Percentiles rank a stretch among this genome's conserved stretches.
Conservation (phyloP, 805 yeast species). For the Suhomyces sp. region DNA sequence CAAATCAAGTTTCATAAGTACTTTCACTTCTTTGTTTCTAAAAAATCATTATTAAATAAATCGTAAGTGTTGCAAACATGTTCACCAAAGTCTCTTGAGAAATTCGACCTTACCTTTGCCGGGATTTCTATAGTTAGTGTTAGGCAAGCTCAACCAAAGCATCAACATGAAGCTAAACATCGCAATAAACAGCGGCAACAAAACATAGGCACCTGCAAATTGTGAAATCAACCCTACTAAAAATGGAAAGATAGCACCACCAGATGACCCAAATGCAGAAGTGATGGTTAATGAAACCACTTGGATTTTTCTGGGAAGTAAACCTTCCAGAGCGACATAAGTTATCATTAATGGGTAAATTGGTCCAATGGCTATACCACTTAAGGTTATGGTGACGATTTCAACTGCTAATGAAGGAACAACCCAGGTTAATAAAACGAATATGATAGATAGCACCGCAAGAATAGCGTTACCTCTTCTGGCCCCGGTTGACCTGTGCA, state of each 20-base stretch:
- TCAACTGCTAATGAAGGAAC: conserved; percentile 13
- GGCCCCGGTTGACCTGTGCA: conserved; percentile 17
- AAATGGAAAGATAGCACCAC: conserved; percentile 25
- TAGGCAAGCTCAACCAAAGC: conserved; percentile 19
- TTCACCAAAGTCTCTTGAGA: conserved; percentile 1
- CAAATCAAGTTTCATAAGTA: too few species aligned
- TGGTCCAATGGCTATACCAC: conserved; percentile 22
- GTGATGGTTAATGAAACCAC: conserved; percentile 23
- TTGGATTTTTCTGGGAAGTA: conserved; percentile 25
- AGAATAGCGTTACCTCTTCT: conserved; percentile 15
- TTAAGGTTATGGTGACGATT: conserved; percentile 17
- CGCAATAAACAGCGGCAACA: conserved; percentile 22
- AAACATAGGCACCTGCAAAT: conserved; percentile 21
- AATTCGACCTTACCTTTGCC: background rate
- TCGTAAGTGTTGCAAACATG: too few species aligned
- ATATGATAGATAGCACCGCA: conserved; percentile 11
- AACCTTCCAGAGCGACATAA: conserved; percentile 14
- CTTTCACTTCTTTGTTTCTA: too few species aligned
- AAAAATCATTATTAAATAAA: too few species aligned
- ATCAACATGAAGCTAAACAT: conserved; percentile 16
- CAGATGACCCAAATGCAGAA: conserved; percentile 26
- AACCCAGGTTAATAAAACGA: conserved; percentile 18
- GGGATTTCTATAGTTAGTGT: conserved; percentile 2
- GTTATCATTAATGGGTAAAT: conserved; percentile 24
- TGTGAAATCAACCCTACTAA: conserved; percentile 22